phyloP scores from a whole-genome alignment of 257 asterid species.

The Pogostemon cablin region DNA sequence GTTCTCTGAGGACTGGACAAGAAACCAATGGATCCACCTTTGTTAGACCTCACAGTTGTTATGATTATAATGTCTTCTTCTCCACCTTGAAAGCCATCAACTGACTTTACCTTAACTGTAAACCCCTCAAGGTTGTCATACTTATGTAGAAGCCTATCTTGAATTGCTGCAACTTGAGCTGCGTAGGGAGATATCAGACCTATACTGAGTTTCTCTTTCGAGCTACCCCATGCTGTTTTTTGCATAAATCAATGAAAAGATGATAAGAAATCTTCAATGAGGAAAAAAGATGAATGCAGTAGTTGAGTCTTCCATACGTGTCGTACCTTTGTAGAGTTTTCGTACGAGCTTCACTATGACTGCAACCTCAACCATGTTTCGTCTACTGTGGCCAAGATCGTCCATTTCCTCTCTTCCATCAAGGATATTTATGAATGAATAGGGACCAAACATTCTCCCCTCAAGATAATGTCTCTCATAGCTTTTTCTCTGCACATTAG shows the following conservation, averaged over 20 bases:
- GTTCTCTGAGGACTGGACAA: conserved; percentile 54
- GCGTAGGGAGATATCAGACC: conserved; percentile 75
- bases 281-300: no score
- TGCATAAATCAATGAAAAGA: neutral
- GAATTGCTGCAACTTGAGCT: conserved; percentile 64
- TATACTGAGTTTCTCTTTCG: conserved; percentile 48
- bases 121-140: conserved; percentile 43
- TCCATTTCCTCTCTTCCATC: conserved; percentile 57
- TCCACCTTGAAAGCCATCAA: conserved; percentile 82
- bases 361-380: conserved; percentile 73
- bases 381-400: conserved; percentile 44
- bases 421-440: conserved; percentile 56
- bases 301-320: neutral
- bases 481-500: conserved; percentile 36
- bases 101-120: conserved; percentile 58
- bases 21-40: conserved; percentile 58
- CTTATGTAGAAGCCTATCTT: conserved; percentile 37
- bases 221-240: conserved; percentile 43
- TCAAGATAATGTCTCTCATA: conserved; percentile 39
- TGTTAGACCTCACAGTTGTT: conserved; percentile 63
- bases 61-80: conserved; percentile 67
- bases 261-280: neutral
- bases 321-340: conserved; percentile 52
- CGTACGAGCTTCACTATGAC: conserved; percentile 49
- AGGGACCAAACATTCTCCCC: conserved; percentile 63